Evolutionary conservation across 2,329 filamentous ascomycete genomes (phyloP), one percentile per base, ranked within the genome.

Genomic region (Teratosphaeriaceae sp.): DNA sequence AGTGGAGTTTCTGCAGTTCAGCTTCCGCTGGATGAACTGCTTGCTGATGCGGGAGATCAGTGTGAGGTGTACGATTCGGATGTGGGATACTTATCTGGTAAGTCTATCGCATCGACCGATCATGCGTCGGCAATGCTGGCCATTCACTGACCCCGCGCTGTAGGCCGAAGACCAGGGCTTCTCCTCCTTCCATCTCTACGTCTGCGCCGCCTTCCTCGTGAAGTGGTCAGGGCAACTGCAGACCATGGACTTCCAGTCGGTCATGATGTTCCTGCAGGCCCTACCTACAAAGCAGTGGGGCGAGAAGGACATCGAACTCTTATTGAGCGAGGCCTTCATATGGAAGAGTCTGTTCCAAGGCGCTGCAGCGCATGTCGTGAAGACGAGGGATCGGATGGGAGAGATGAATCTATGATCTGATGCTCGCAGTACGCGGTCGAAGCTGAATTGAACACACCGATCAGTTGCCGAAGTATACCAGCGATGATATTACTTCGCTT

Each of bases 11-110:
- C 98, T 98, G 58, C 92, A 98, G 62, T 98, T 98, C 68, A 96
- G 88, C 66, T 98, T 98, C 64, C 78, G 92, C 44, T 98, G 92
- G 92, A 98, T 98, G 92, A 98, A 98, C 60, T 98, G 92, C 65
- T 78, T 98, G 40, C 73, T 98, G 52, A 98, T 98, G 92, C 79
- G 92, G 50, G 92, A 98, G 68, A 85, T 98, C 52, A 95, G 85
- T 61, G 90, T 98, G 44, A 86, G 83, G 64, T 97, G 96, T 63
- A 96, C 88, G 0, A 94, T 98, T 51, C 78, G 92, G 55, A 98
- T 98, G 92, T 98, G 92, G 92, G 92, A 98, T 66, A 98, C 92
- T 20, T 98, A 98, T 69, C 78, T 98, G 70, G 90, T 96, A 72
- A 62, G 80, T 68, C 20, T 8, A 18, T 20, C 20, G 40, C n/a